phyloP scores from a whole-genome alignment of 2,329 filamentous ascomycete genomes.

The Cytospora piceicola region DNA sequence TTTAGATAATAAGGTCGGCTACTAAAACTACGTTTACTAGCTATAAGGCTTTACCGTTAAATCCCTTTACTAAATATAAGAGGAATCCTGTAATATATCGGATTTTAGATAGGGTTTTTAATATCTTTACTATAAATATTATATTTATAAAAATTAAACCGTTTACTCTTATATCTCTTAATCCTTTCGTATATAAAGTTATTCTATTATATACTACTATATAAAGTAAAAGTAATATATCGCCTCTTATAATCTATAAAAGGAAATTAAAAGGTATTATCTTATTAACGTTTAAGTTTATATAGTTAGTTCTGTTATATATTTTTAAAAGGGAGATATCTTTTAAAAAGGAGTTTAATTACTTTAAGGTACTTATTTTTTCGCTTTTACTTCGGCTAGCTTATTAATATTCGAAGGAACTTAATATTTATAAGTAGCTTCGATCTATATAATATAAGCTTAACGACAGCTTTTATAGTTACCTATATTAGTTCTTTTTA shows the following conservation, averaged over 20 bases:
- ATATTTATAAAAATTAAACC: slow-evolving; percentile 7
- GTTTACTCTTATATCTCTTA: too few species aligned
- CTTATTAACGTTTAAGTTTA: too few species aligned
- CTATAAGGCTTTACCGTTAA: neutral
- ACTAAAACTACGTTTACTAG: neutral
- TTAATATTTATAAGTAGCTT: neutral
- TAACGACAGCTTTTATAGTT: neutral
- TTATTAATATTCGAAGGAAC: neutral
- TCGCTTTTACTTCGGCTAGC: neutral
- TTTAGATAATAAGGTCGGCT: neutral
- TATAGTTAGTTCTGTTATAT: too few species aligned
- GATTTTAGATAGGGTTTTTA: neutral
- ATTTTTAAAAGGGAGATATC: too few species aligned
- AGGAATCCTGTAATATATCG: neutral
- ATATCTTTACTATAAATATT: neutral
- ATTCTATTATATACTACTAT: too few species aligned
- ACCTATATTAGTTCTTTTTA: neutral
- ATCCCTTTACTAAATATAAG: neutral
- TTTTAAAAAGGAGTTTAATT: too few species aligned
- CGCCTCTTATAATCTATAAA: too few species aligned
- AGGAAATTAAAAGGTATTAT: too few species aligned
- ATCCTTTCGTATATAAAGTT: too few species aligned
- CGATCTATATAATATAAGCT: neutral
- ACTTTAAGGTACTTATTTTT: too few species aligned
- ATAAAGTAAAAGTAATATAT: too few species aligned